Evolutionary conservation across 352 stramenopile species (phyloP).

Genomic region (Phytophthora uliginosa): DNA sequence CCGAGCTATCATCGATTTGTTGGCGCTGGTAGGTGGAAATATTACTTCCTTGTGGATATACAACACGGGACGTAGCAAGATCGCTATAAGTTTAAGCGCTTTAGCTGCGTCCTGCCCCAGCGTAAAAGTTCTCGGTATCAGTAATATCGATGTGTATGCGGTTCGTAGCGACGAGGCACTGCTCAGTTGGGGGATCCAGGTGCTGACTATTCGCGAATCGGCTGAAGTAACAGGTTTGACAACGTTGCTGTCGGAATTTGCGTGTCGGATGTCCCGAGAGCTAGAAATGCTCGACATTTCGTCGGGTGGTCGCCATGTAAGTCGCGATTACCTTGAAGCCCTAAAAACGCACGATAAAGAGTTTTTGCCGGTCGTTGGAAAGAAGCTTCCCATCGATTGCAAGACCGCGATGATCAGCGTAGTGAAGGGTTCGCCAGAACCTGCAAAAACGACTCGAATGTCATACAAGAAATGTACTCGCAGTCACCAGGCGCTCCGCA

Average conservation of each 20-base stretch:
- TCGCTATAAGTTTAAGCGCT: background rate
- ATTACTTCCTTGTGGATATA: background rate
- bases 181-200: background rate
- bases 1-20: background rate
- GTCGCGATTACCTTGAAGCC: background rate
- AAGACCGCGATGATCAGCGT: slow-evolving; percentile 12
- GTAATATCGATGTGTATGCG: background rate
- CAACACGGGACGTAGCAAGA: background rate
- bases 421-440: background rate
- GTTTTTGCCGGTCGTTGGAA: background rate
- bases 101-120: background rate
- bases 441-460: background rate
- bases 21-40: background rate
- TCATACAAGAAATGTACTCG: background rate
- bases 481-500: background rate
- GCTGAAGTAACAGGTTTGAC: background rate
- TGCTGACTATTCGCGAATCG: background rate
- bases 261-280: slow-evolving; percentile 3
- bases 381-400: background rate
- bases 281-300: background rate
- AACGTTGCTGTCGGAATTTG: background rate
- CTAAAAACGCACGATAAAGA: background rate
- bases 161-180: background rate
- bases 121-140: background rate
- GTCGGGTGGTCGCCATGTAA: background rate